Evolutionary conservation across 1,139 yeast genomes (phyloP), one percentile per base, ranked within the genome.

Genomic region (Hyphopichia burtonii): DNA sequence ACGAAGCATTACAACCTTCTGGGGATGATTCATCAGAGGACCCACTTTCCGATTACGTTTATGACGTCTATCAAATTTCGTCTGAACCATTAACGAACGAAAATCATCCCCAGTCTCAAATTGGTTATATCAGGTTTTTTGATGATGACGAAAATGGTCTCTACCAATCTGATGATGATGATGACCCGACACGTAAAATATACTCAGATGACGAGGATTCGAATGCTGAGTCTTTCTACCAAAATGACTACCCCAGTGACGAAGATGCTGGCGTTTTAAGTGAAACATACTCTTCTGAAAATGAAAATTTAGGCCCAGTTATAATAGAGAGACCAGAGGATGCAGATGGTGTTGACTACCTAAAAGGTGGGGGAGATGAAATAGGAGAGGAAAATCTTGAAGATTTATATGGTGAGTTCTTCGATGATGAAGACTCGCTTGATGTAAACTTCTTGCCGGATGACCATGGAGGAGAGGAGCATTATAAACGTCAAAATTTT

Each of bases 191-290:
- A 20, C 51, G 52, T 8, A 50, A 49, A 10, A 45, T 53, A 3
- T 55, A 59, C 33, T 66, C 75, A 0, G 77, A 71, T 44, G 68
- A 70, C 41, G 76, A 70, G 41, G 76, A 70, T 46, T 68, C 74
- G 3, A 70, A 70, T 47, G 96, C 96, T 12, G 98, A 93, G 63
- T 90, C 87, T 47, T 91, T 83, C 55, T 93, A 93, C 59, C 82
- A 83, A 54, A 93, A 93, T 62, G 98, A 93, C 56, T 93, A 93
- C 56, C 99, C 99, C 0, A 96, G 89, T 42, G 96, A 89, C 55
- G 96, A 88, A 53, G 93, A 86, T 54, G 87, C 79, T 4, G 73
- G 66, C 2, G 64, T 58, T 0, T 54, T 45, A 32, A 60, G 61
- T 40, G 68, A 59, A 16, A 49, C 55, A 1, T 37, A 43, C 19